Conservation (phyloP, 495 filamentous ascomycete species). For the Xylaria palmicola region DNA sequence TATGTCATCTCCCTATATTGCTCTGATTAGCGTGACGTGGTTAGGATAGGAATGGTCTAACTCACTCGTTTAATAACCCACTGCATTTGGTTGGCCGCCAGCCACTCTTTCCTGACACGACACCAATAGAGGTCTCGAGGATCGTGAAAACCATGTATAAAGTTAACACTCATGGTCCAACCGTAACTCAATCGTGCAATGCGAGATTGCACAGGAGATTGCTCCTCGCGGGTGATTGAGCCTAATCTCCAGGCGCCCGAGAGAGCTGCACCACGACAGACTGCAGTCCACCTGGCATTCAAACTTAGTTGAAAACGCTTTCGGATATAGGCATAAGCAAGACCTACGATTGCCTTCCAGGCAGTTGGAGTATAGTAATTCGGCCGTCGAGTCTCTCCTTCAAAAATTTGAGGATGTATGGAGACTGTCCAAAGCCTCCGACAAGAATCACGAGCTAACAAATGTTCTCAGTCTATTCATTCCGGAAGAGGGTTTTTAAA, state of each 20-base stretch:
- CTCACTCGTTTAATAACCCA: constrained; percentile 5
- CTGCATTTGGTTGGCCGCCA: background rate
- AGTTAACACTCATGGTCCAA: background rate
- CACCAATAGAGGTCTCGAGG: background rate
- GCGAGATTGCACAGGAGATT: background rate
- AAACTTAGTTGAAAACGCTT: background rate
- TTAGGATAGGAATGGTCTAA: background rate
- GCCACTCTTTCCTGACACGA: background rate
- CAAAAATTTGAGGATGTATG: background rate
- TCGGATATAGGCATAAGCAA: no score
- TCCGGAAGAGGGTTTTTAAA: no score
- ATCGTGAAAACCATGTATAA: background rate
- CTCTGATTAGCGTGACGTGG: background rate
- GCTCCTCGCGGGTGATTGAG: background rate
- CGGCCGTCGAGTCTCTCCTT: background rate
- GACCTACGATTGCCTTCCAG: background rate
- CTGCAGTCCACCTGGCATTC: background rate
- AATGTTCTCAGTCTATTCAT: no score
- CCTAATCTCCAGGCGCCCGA: background rate
- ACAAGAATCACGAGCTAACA: constrained; percentile 6
- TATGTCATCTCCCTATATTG: background rate
- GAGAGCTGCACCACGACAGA: constrained; percentile 5
- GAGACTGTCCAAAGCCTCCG: constrained; percentile 2
- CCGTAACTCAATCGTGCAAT: background rate
- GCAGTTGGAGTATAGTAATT: background rate